These are phyloP conservation scores for Tilletiopsis washingtonensis DNA, from an alignment of 1,284 basidiomycete species.

Conservation along the genomic window DNA sequence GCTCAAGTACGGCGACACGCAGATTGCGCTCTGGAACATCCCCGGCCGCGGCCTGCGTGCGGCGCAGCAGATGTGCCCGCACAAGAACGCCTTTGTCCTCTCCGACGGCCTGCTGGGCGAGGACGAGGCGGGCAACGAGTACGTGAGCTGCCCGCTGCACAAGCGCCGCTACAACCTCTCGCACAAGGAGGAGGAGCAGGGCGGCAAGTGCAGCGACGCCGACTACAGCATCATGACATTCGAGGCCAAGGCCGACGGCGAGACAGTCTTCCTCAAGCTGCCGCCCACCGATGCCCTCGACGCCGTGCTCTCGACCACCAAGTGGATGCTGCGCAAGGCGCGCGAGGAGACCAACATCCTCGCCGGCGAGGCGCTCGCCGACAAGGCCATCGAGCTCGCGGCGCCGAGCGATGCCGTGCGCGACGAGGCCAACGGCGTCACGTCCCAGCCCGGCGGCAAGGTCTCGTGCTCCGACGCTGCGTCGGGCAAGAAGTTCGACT, in stretches of 20 bases:
- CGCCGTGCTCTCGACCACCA: slow-evolving; percentile 59
- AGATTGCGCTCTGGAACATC: slow-evolving; percentile 62
- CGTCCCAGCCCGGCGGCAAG: neutral
- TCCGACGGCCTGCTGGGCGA: slow-evolving; percentile 57
- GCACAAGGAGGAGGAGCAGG: slow-evolving; percentile 48
- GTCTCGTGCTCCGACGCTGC: slow-evolving; percentile 1
- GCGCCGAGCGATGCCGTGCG: slow-evolving; percentile 6
- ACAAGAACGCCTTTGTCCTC: slow-evolving; percentile 64
- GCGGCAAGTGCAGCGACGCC: slow-evolving; percentile 59
- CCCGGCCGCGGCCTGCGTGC: slow-evolving; percentile 59
- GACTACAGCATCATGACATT: slow-evolving; percentile 62
- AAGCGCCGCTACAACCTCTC: slow-evolving; percentile 62
- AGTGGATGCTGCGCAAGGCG: slow-evolving; percentile 54
- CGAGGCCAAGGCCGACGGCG: slow-evolving; percentile 54
- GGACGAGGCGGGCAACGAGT: slow-evolving; percentile 31
- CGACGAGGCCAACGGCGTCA: neutral
- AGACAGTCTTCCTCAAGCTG: slow-evolving; percentile 53
- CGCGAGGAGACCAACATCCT: slow-evolving; percentile 33
- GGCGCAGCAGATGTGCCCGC: slow-evolving; percentile 63
- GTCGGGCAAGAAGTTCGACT: slow-evolving; percentile 4
- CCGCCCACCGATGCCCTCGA: slow-evolving; percentile 60
- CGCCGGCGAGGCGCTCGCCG: neutral
- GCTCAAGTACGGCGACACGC: slow-evolving; percentile 64
- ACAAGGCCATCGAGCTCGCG: slow-evolving; percentile 8
- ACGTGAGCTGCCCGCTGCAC: slow-evolving; percentile 58